Conservation (phyloP, 768 basidiomycete species). For the Pleurotus giganteus region DNA sequence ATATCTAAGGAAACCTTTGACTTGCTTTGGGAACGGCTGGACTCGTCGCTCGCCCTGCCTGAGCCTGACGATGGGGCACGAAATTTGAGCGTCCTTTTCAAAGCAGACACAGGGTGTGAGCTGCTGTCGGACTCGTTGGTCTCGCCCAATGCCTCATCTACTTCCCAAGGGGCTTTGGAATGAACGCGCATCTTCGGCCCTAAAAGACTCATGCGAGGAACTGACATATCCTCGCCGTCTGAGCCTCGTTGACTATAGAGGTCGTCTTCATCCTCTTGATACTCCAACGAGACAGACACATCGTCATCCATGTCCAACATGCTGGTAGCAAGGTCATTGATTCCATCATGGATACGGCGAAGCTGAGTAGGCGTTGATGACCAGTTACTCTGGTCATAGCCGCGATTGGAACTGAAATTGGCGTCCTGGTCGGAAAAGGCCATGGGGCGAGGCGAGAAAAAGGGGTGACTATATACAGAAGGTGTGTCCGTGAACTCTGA, state of each 20-base stretch:
- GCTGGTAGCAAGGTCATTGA: slow-evolving; percentile 47
- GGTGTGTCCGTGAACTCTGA: slow-evolving; percentile 66
- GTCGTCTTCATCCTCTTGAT: slow-evolving; percentile 27
- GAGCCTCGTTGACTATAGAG: slow-evolving; percentile 31
- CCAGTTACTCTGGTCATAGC: slow-evolving; percentile 16
- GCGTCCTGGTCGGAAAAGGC: slow-evolving; percentile 26
- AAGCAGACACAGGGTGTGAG: slow-evolving; percentile 24
- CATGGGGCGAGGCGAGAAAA: slow-evolving; percentile 50
- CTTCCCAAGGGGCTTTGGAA: slow-evolving; percentile 81
- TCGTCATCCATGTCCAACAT: slow-evolving; percentile 62
- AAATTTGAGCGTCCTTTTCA: slow-evolving; percentile 46
- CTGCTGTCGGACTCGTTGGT: slow-evolving; percentile 45
- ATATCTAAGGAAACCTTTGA: slow-evolving; percentile 62
- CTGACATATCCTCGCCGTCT: slow-evolving; percentile 40
- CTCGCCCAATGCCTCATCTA: slow-evolving; percentile 42
- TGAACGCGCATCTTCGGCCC: slow-evolving; percentile 86
- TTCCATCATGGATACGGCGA: slow-evolving; percentile 32
- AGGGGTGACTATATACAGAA: slow-evolving; percentile 63
- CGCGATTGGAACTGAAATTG: slow-evolving; percentile 5
- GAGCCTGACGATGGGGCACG: slow-evolving; percentile 33
- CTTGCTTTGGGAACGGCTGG: slow-evolving; percentile 47
- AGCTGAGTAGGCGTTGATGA: slow-evolving; percentile 20
- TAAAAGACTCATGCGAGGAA: slow-evolving; percentile 62
- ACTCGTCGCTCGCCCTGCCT: slow-evolving; percentile 65
- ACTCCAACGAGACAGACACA: slow-evolving; percentile 28